Base-by-base conservation (phyloP, 495 filamentous ascomycete genomes). In the Coniosporium apollinis region DNA sequence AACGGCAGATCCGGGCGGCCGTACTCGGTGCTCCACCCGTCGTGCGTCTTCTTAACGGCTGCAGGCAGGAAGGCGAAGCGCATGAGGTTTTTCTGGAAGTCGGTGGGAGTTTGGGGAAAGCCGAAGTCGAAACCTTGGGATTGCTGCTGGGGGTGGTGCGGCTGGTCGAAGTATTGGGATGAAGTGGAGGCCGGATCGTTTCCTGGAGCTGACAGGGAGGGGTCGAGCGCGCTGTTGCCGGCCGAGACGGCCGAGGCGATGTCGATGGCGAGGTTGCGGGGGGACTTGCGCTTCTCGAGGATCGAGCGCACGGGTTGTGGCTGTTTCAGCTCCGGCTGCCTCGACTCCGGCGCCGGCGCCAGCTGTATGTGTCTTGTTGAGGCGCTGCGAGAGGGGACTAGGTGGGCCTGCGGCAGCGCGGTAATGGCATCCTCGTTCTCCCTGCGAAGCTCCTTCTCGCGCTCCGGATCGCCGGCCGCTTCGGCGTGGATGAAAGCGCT, bases 11-110 rank as follows among this genome's bases (percentile, higher is more conserved):
- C 74, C 0, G 87, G 87, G 0, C 89, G 74, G n/a, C 81, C 83
- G 55, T 94, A 94, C 53, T 94, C 87, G 4, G 86, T 81, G 37
- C 70, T 75, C 79, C 84, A 93, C 21, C 80, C 81, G 40, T 79
- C 78, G 44, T 81, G 75, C 46, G 69, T 74, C 9, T 38, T 15
- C 52, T 79, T 70, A 33, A 69, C 60, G 11, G 70, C 55, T 1
- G 63, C 55, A 0, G 71, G 67, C 29, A 82, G 70, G 52, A 82
- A 85, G 6, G 84, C 82, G 57, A 85, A 91, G 14, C 82, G 79
- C 67, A 87, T 82, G 24, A 85, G 65, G 44, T 71, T 80, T 59
- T 79, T 82, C 51, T 82, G 76, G 57, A 82, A 76, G 43, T 82
- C 72, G 20, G 76, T 81, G 15, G 77, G 76, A 19, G 78, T 82